phyloP scores from a whole-genome alignment of 2,329 filamentous ascomycete species.

The Fusarium anguioides region DNA sequence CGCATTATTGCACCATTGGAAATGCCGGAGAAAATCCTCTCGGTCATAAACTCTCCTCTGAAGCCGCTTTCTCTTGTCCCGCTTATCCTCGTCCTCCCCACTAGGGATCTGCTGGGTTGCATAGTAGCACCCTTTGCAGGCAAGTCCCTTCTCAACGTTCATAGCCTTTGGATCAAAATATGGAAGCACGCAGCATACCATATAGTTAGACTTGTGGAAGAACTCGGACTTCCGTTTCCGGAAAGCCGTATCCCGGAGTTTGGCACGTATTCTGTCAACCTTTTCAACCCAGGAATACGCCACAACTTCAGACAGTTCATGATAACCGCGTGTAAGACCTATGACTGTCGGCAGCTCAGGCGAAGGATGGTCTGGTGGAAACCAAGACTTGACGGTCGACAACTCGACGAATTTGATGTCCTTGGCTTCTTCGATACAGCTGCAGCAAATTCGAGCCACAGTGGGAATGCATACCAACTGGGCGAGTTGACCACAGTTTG shows the following conservation, averaged over 20 bases:
- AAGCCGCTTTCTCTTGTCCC: no score
- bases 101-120: no score
- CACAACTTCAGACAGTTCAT: no score
- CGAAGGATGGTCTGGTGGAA: rapidly evolving
- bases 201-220: neutral
- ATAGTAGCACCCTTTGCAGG: neutral
- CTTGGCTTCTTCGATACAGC: conserved; percentile 31
- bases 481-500: conserved; percentile 18
- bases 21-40: neutral
- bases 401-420: neutral
- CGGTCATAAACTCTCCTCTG: neutral
- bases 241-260: no score
- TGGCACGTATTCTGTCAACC: no score
- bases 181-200: neutral
- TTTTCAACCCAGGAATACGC: no score
- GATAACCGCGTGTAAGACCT: no score
- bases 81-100: no score
- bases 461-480: conserved; percentile 42
- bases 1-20: neutral
- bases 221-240: no score
- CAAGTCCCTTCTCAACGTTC: neutral
- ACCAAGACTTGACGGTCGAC: rapidly evolving
- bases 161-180: no score
- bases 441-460: conserved; percentile 47
- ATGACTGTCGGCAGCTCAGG: no score